Base-by-base conservation (phyloP, 768 basidiomycete genomes). In the Mycena floridula region DNA sequence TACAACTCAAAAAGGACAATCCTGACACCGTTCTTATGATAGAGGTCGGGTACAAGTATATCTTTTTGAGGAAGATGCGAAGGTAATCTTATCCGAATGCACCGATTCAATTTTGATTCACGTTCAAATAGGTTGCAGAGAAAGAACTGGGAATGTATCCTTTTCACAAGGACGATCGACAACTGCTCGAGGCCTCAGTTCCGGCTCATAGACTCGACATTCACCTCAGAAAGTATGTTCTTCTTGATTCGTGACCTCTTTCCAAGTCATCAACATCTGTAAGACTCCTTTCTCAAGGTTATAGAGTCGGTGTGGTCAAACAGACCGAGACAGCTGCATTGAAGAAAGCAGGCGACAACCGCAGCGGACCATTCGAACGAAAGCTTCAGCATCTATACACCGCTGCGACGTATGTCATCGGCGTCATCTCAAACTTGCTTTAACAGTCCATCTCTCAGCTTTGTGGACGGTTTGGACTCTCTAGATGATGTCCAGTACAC, bases 241-340 rank as follows among this genome's bases (percentile, higher is more conserved):
- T 21, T 16, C 26, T 25, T 16, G 23, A 25, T 39, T 25, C 9
- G 9, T 22, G n/a, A 11, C 32, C 26, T 16, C 44, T 24, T 28
- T 6, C 4, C 3, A 16, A 70, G 89, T 59, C 71, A 32, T 43
- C 49, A 24, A 26, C 22, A 20, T 21, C 20, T 65, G 27, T 0
- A 25, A 84, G 90, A 49, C 69, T 94, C 13, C 68, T 94, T 23
- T 79, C 86, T 4, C 76, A 77, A 46, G 91, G 90, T 0, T 70
- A 89, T 58, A 83, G 86, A 61, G 89, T 92, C 27, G 91, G 92
- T 2, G 75, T 94, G 23, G 82, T 91, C 2, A 71, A 79, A 20
- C 92, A 94, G 57, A 76, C 73, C 1, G 91, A 94, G 62, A 93
- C 92, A 0, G 88, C 91, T 15, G 91, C 91, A 0, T 70, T 94